A percentile compares a stretch with the other conserved stretches of the same genome.
These are phyloP conservation scores for Sugiyamaella novakii DNA, from an alignment of 1,139 yeast species.

Conservation along the genomic window DNA sequence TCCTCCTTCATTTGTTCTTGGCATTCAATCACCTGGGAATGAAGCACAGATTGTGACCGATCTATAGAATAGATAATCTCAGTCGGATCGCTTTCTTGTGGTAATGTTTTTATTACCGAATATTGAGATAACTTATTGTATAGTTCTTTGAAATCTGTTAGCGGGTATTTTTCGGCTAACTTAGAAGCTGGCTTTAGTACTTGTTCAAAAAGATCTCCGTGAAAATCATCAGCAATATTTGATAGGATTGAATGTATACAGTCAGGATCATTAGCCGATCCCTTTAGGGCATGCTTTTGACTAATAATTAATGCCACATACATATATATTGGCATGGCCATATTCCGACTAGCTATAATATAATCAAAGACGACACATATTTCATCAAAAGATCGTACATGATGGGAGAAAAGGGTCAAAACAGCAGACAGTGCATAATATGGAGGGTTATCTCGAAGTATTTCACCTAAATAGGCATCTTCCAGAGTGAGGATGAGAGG, in stretches of 20 bases:
- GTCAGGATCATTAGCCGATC: slow-evolving; percentile 34
- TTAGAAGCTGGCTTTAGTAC: slow-evolving; percentile 27
- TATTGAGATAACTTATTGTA: slow-evolving; percentile 34
- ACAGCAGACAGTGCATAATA: slow-evolving; percentile 74
- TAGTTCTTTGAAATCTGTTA: slow-evolving; percentile 23
- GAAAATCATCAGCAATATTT: slow-evolving; percentile 31
- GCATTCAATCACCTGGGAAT: slow-evolving; percentile 22
- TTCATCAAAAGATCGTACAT: slow-evolving; percentile 54
- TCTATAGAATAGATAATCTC: not conserved
- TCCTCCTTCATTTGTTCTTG: slow-evolving; percentile 19
- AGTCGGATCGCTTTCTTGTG: not conserved
- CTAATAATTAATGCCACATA: slow-evolving; percentile 56
- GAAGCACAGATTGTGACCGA: not conserved
- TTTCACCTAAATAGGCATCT: slow-evolving; percentile 55
- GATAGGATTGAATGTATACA: slow-evolving; percentile 38
- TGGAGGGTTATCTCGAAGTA: slow-evolving; percentile 53
- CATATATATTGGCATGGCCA: slow-evolving; percentile 53
- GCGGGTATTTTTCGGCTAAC: slow-evolving; percentile 32
- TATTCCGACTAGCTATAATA: slow-evolving; percentile 52
- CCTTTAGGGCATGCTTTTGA: slow-evolving; percentile 48
- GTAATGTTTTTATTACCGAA: slow-evolving; percentile 37
- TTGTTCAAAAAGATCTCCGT: slow-evolving; percentile 25
- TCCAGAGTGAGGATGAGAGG: slow-evolving; percentile 58
- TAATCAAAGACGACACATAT: slow-evolving; percentile 65
- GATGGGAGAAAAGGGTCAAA: slow-evolving; percentile 79